Evolutionary conservation across 495 filamentous ascomycete genomes (phyloP).

Genomic region (Penicillium ucsense): DNA sequence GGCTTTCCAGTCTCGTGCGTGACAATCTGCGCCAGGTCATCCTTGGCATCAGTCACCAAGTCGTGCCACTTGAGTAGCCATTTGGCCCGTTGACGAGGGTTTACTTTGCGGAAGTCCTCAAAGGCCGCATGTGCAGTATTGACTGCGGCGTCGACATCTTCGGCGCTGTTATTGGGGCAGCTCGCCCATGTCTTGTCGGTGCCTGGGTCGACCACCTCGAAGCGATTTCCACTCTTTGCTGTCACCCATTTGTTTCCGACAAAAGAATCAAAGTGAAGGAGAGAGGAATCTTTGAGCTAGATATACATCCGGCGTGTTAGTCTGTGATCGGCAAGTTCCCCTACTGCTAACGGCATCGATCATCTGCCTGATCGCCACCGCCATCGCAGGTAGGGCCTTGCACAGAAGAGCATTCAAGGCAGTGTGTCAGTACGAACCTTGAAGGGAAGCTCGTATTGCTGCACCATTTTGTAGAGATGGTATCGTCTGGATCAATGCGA

Average conservation of each 20-base stretch:
- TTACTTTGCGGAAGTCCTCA: constrained; percentile 48
- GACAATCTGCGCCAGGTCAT: constrained; percentile 49
- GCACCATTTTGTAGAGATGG: constrained; percentile 16
- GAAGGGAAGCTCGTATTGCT: constrained; percentile 31
- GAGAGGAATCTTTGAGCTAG: constrained; percentile 47
- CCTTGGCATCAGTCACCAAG: constrained; percentile 39
- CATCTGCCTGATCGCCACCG: no score
- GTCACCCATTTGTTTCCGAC: constrained; percentile 54
- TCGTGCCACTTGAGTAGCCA: constrained; percentile 52
- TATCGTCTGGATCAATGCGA: background rate
- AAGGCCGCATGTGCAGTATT: constrained; percentile 51
- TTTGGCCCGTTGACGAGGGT: constrained; percentile 51
- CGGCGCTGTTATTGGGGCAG: constrained; percentile 48
- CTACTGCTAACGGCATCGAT: no score
- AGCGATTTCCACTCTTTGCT: constrained; percentile 51
- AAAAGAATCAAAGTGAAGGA: constrained; percentile 52
- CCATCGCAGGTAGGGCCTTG: background rate
- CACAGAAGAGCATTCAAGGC: background rate
- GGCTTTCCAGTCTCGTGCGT: constrained; percentile 60
- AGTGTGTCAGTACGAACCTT: constrained; percentile 14
- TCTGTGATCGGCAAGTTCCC: background rate
- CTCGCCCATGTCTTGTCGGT: constrained; percentile 54
- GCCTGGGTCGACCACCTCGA: constrained; percentile 62
- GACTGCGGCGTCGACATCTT: constrained; percentile 54
- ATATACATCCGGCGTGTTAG: background rate